These are phyloP conservation scores for Pachysandra terminalis DNA, from an alignment of 164 flowering plant genomes.

Conservation along the genomic window DNA sequence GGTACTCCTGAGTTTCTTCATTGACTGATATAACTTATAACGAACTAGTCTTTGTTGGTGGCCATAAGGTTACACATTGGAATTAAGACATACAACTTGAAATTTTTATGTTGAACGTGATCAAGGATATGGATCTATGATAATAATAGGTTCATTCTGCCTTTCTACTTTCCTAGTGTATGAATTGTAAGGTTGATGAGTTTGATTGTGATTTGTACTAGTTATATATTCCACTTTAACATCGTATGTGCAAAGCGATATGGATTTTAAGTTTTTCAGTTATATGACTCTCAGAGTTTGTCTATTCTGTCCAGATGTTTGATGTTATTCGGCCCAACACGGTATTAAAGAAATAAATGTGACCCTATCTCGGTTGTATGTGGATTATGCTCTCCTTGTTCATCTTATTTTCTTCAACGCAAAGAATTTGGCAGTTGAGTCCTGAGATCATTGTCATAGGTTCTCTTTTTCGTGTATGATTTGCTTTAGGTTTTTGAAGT, in stretches of 20 bases:
- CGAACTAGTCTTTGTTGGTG: background rate
- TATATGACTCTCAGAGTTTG: too few species aligned
- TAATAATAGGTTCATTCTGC: background rate
- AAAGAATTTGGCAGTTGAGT: background rate
- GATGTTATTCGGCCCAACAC: background rate
- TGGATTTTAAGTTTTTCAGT: too few species aligned
- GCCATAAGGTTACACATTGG: background rate
- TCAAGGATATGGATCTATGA: background rate
- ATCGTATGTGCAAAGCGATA: too few species aligned
- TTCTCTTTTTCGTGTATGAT: background rate
- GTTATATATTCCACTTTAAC: too few species aligned
- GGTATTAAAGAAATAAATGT: background rate
- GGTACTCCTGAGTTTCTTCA: too few species aligned
- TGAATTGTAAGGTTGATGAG: background rate
- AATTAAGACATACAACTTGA: too few species aligned
- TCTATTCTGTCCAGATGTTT: too few species aligned
- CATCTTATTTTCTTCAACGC: background rate
- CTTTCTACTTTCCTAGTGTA: background rate
- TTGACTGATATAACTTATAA: too few species aligned
- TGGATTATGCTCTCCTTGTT: background rate
- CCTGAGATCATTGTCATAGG: background rate
- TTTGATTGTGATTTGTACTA: too few species aligned
- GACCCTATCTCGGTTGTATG: background rate
- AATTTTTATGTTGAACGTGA: background rate
- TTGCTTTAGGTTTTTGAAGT: too few species aligned